phyloP scores from a whole-genome alignment of 2,329 filamentous ascomycete genomes.

The Talaromyces sp. region DNA sequence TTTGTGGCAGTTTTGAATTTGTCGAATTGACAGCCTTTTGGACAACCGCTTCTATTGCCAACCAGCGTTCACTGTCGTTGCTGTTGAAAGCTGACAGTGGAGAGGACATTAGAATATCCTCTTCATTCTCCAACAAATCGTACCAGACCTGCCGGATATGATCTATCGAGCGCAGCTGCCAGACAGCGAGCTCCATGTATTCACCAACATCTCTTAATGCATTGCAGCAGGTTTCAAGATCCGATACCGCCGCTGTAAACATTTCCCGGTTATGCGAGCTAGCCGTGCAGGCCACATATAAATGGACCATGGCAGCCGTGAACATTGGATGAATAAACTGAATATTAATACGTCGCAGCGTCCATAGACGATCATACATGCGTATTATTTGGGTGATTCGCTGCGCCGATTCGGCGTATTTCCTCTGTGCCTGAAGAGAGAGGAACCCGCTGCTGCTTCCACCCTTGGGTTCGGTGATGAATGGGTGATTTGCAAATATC shows the following conservation, averaged over 20 bases:
- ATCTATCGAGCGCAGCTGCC: conserved; percentile 12
- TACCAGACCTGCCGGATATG: conserved; percentile 11
- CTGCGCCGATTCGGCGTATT: conserved; percentile 11
- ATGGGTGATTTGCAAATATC: conserved; percentile 17
- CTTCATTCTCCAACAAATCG: conserved; percentile 9
- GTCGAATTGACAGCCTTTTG: not conserved
- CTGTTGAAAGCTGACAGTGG: not conserved
- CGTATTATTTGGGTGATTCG: conserved; percentile 10
- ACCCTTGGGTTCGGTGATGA: conserved; percentile 12
- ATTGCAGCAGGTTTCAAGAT: conserved; percentile 15
- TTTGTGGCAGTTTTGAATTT: not conserved
- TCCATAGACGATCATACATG: conserved; percentile 13
- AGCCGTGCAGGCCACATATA: conserved; percentile 15
- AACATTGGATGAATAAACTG: conserved; percentile 17
- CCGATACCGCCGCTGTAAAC: conserved; percentile 9
- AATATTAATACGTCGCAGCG: conserved; percentile 16
- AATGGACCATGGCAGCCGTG: conserved; percentile 15
- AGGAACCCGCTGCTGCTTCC: not conserved
- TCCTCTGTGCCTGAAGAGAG: conserved; percentile 4
- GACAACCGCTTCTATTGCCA: not conserved
- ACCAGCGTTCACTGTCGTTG: not conserved
- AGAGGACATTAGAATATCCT: not conserved
- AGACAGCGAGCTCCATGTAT: conserved; percentile 10
- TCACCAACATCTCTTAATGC: conserved; percentile 13
- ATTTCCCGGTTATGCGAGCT: conserved; percentile 2